Evolutionary conservation across 2,329 filamentous ascomycete species (phyloP), one percentile per base, ranked within the genome.

Genomic region (Penicillium vulpinum): DNA sequence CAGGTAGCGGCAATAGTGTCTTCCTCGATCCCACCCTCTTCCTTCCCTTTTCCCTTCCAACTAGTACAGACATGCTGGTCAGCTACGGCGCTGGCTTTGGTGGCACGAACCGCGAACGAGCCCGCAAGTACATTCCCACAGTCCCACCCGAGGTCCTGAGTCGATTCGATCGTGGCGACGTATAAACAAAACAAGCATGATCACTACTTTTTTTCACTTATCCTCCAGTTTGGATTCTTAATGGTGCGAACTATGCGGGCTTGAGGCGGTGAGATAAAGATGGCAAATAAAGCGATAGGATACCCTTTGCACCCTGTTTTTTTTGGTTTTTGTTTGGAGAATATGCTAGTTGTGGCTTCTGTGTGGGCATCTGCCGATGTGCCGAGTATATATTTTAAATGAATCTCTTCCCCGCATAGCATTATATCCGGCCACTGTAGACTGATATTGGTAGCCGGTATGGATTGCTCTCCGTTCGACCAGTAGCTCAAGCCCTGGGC

Each of bases 1-100:
- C 65, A 13, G 54, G 54, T 26, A 62, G 66, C 22, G 61, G 60
- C 18, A 70, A 68, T 50, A 66, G 60, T 33, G 62, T 97, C 35
- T 85, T 97, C 41, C 77, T 97, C 51, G 92, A 97, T 69, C 91
- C 93, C 3, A 90, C 92, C 2, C 80, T 96, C 58, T 96, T 97
- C 83, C 83, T 99, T 26, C 94, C 94, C 0, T 99, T 99, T 72
- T 89, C 89, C n/a, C 80, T 99, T 28, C 94, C 94, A 1, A 96
- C 93, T 1, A 94, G 91, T 56, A 97, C 92, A 26, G 94, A 99
- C 73, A 99, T 99, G 94, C 83, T 97, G 46, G 86, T 99, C 46
- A 93, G 88, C 63, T 99, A 95, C 69, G 94, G 94, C 0, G 92
- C 94, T 13, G 94, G 94, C 0, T 94, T 97, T 69, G 94, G 94